A percentile compares a stretch with the other conserved stretches of the same genome.
These are phyloP conservation scores for Paecilomyces formosus DNA, from an alignment of 2,329 filamentous ascomycete genomes.

Conservation along the genomic window DNA sequence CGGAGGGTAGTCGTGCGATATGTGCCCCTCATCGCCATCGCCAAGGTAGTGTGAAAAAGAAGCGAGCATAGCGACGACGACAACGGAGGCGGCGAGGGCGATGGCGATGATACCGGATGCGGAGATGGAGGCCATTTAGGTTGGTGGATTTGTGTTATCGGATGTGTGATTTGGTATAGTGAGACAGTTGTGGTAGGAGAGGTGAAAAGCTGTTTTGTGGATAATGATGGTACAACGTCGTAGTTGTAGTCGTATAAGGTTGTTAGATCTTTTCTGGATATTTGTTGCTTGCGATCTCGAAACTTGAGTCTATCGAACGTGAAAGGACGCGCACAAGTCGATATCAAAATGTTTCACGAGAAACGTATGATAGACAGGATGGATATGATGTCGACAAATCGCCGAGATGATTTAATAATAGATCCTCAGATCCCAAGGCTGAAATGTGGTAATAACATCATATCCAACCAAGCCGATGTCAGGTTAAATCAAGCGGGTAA, in stretches of 20 bases:
- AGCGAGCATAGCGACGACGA: slow-evolving; percentile 5
- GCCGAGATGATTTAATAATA: not conserved
- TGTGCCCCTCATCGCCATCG: not conserved
- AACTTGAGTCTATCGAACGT: not conserved
- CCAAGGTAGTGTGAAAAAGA: slow-evolving; percentile 5
- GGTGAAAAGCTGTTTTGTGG: not conserved
- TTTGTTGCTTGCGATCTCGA: not conserved
- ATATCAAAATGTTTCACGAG: not conserved
- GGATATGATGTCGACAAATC: not conserved
- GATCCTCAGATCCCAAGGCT: not conserved
- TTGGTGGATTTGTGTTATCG: too few species aligned
- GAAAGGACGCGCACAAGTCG: too few species aligned
- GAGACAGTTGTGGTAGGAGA: not conserved
- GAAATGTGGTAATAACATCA: not conserved
- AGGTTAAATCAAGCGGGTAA: not conserved
- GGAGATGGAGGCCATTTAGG: slow-evolving; percentile 2
- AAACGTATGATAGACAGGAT: not conserved
- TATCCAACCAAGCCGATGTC: not conserved
- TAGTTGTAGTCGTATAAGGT: not conserved
- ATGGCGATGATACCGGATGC: slow-evolving; percentile 7
- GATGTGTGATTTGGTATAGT: not conserved
- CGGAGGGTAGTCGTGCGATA: not conserved
- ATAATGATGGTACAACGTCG: not conserved
- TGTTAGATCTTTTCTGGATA: not conserved
- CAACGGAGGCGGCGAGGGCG: slow-evolving; percentile 3